Evolutionary conservation across 768 basidiomycete species (phyloP).

Genomic region (Mycena floridula): DNA sequence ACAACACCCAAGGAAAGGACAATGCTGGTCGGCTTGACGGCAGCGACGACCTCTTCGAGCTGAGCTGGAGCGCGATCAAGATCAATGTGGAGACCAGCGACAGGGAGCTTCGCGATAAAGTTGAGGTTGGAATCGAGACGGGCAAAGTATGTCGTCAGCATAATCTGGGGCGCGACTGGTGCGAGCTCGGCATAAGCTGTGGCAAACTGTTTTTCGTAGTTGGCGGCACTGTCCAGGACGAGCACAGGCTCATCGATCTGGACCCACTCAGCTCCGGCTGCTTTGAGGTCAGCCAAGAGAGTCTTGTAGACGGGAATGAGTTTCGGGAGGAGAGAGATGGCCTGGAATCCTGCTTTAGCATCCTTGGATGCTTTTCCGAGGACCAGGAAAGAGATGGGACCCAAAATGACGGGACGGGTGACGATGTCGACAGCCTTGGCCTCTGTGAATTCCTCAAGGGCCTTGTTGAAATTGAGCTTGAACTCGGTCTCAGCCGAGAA

Average conservation of each 20-base stretch:
- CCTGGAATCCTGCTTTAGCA: conserved; percentile 77
- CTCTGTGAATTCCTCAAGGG: conserved; percentile 89
- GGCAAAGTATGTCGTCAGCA: conserved; percentile 94
- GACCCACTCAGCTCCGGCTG: conserved; percentile 89
- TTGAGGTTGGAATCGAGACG: conserved; percentile 90
- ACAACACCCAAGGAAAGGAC: conserved; percentile 91
- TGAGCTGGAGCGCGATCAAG: conserved; percentile 90
- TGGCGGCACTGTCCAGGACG: conserved; percentile 79
- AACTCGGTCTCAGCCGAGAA: conserved; percentile 86
- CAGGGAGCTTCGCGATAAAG: conserved; percentile 86
- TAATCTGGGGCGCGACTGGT: conserved; percentile 82
- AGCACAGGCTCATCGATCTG: conserved; percentile 97
- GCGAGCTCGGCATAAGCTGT: conserved; percentile 77
- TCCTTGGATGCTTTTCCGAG: conserved; percentile 90
- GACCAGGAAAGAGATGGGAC: conserved; percentile 91
- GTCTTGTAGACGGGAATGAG: conserved; percentile 90
- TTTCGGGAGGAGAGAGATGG: conserved; percentile 84
- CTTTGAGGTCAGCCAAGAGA: conserved; percentile 85
- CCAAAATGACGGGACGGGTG: conserved; percentile 94
- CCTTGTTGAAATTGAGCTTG: conserved; percentile 95
- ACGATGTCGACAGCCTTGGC: conserved; percentile 83
- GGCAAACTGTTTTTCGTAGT: conserved; percentile 73
- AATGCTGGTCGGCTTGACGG: conserved; percentile 77
- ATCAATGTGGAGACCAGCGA: conserved; percentile 94
- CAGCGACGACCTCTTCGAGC: conserved; percentile 74